A percentile compares a stretch with the other conserved stretches of the same genome.
Conservation (phyloP, 179 eudicot genomes). For the Nepenthes alata region DNA sequence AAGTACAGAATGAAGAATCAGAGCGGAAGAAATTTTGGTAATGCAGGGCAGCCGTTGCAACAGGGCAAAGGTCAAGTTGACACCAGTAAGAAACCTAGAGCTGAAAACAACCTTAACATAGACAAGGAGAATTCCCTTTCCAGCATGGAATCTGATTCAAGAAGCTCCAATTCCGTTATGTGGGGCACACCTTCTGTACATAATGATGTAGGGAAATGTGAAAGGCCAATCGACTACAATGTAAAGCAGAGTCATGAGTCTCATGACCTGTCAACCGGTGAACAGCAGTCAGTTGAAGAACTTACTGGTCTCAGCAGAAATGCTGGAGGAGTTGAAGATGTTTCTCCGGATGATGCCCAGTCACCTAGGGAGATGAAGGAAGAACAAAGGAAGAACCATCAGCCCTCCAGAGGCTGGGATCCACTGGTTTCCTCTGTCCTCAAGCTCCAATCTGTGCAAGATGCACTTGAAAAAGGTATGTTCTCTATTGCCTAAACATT, state of each 20-base stretch:
- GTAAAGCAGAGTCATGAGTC: slow-evolving; percentile 21
- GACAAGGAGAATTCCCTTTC: slow-evolving; percentile 63
- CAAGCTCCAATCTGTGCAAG: slow-evolving; percentile 60
- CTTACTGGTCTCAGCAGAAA: slow-evolving; percentile 13
- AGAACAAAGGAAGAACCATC: slow-evolving; percentile 24
- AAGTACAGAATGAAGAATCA: slow-evolving; percentile 22
- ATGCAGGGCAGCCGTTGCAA: slow-evolving; percentile 17
- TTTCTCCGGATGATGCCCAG: slow-evolving; percentile 22
- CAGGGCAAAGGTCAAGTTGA: slow-evolving; percentile 30
- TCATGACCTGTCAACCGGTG: slow-evolving; percentile 27
- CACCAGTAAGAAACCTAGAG: slow-evolving; percentile 52
- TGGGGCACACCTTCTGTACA: slow-evolving; percentile 30
- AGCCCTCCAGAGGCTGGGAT: slow-evolving; percentile 31
- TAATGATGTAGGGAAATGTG: slow-evolving; percentile 32
- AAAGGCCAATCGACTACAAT: slow-evolving; percentile 18
- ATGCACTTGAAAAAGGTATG: slow-evolving; percentile 68
- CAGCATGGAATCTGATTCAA: slow-evolving; percentile 71
- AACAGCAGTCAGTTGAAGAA: slow-evolving; percentile 18
- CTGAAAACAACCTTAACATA: slow-evolving; percentile 23
- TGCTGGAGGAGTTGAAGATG: slow-evolving; percentile 21
- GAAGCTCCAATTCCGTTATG: slow-evolving; percentile 47
- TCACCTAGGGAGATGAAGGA: slow-evolving; percentile 21
- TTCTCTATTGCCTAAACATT: not conserved
- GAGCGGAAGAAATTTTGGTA: slow-evolving; percentile 21
- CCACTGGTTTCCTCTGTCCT: slow-evolving; percentile 46